These are phyloP conservation scores for Leucaena leucocephala DNA, from an alignment of 306 rosid species.

Conservation along the genomic window DNA sequence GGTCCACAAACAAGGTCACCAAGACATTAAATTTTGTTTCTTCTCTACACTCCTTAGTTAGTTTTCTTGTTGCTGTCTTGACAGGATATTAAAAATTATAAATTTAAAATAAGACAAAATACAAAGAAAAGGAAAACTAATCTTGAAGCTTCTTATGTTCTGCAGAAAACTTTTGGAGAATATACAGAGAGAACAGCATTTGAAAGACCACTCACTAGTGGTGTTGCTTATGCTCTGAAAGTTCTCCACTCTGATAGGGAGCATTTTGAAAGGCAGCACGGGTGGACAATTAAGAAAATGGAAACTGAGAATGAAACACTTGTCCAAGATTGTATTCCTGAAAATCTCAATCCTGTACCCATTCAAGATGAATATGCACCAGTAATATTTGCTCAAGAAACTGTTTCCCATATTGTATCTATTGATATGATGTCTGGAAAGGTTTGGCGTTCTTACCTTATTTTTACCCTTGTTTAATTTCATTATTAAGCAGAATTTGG, in stretches of 20 bases:
- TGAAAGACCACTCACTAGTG: slow-evolving; percentile 96
- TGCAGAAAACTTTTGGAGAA: slow-evolving; percentile 85
- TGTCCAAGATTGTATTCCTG: slow-evolving; percentile 93
- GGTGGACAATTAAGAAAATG: slow-evolving; percentile 95
- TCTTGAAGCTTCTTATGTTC: slow-evolving; percentile 28
- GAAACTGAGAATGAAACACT: slow-evolving; percentile 83
- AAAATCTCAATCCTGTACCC: slow-evolving; percentile 89
- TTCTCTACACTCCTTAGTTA: slow-evolving; percentile 6
- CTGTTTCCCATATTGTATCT: slow-evolving; percentile 97
- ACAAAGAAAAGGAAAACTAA: slow-evolving; percentile 23
- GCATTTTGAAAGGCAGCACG: slow-evolving; percentile 75
- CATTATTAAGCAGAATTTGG: slow-evolving; percentile 1
- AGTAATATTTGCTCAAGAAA: slow-evolving; percentile 96
- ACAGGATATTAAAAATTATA: not conserved
- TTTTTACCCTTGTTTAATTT: not conserved
- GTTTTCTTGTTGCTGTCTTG: slow-evolving; percentile 9
- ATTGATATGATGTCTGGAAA: slow-evolving; percentile 99
- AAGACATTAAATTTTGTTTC: not conserved
- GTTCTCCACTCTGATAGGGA: slow-evolving; percentile 81
- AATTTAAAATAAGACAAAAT: not conserved
- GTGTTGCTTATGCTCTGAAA: slow-evolving; percentile 95
- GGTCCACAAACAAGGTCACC: not conserved
- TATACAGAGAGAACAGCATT: slow-evolving; percentile 90
- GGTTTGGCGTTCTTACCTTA: slow-evolving; percentile 54
- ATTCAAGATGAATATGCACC: slow-evolving; percentile 97